A percentile compares a stretch with the other conserved stretches of the same genome.
These are phyloP conservation scores for Fusarium continuum DNA, from an alignment of 2,329 filamentous ascomycete species.

Conservation along the genomic window DNA sequence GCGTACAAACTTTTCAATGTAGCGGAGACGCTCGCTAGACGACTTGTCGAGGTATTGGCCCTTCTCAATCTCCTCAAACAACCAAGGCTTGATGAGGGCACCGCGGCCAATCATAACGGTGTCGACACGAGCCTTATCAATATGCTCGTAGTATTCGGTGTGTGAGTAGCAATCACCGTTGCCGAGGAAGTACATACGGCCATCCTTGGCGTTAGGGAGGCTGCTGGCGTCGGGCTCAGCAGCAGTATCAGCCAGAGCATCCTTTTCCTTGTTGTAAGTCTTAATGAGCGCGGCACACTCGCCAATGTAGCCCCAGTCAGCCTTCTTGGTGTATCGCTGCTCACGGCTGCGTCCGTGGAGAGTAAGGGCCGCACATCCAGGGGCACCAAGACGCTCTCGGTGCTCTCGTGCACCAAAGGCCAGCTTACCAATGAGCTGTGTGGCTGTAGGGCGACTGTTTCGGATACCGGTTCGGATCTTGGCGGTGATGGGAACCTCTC, in stretches of 20 bases:
- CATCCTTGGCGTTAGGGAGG: conserved; percentile 70
- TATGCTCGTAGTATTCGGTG: conserved; percentile 81
- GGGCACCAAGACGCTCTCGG: conserved; percentile 73
- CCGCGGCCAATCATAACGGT: conserved; percentile 98
- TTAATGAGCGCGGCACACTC: conserved; percentile 88
- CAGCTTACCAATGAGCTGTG: conserved; percentile 83
- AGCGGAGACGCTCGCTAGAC: conserved; percentile 81
- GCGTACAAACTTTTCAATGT: conserved; percentile 88
- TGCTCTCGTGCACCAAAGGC: conserved; percentile 81
- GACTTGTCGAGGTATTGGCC: conserved; percentile 97
- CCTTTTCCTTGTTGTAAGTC: conserved; percentile 75
- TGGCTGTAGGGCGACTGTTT: conserved; percentile 79
- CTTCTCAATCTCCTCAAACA: conserved; percentile 94
- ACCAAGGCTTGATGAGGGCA: conserved; percentile 96
- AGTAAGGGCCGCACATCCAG: conserved; percentile 93
- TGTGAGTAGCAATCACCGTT: conserved; percentile 98
- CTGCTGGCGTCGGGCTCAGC: conserved; percentile 79
- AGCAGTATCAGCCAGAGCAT: conserved; percentile 76
- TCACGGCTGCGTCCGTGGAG: conserved; percentile 93
- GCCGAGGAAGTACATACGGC: conserved; percentile 88
- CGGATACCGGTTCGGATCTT: conserved; percentile 94
- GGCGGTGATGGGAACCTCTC: conserved; percentile 88
- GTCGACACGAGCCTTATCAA: conserved; percentile 83
- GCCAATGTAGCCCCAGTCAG: conserved; percentile 96
- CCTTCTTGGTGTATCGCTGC: conserved; percentile 89